Conservation (phyloP, 768 basidiomycete species). For the Naganishia antarctica region DNA sequence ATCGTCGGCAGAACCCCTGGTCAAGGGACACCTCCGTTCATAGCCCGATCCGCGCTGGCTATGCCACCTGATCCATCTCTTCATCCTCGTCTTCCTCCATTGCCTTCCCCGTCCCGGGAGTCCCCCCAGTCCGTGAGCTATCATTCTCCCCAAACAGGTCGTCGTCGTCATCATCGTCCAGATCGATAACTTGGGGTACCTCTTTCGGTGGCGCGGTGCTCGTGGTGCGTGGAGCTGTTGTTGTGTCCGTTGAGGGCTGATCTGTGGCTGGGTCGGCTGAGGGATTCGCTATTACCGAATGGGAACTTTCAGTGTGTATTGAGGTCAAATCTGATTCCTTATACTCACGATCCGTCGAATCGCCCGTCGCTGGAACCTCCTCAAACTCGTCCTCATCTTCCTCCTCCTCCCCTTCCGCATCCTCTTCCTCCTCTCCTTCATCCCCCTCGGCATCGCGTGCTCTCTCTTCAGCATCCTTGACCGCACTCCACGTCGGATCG, state of each 20-base stretch:
- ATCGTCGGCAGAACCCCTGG: no score
- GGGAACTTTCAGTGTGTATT: no score
- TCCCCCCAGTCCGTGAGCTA: not conserved
- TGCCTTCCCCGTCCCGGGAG: not conserved
- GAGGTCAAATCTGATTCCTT: no score
- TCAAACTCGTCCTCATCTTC: conserved; percentile 14
- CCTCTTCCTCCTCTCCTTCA: conserved; percentile 2
- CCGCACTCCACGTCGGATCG: not conserved
- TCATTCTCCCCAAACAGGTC: conserved; percentile 12
- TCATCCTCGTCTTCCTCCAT: conserved; percentile 6
- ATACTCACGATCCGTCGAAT: not conserved
- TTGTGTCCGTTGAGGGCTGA: not conserved
- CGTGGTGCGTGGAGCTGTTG: not conserved
- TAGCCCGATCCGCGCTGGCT: not conserved
- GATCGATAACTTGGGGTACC: not conserved
- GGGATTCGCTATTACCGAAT: no score
- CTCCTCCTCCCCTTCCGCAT: not conserved
- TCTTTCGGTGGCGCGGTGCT: not conserved
- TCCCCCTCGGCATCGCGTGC: not conserved
- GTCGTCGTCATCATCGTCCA: conserved; percentile 13
- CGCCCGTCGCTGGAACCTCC: not conserved
- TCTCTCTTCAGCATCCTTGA: not conserved
- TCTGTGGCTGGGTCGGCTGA: no score
- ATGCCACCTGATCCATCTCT: conserved; percentile 19
- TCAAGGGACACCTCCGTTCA: conserved; percentile 11